A percentile compares a stretch with the other conserved stretches of the same genome.
Conservation (phyloP, 2,329 filamentous ascomycete species). For the Paecilomyces formosus region DNA sequence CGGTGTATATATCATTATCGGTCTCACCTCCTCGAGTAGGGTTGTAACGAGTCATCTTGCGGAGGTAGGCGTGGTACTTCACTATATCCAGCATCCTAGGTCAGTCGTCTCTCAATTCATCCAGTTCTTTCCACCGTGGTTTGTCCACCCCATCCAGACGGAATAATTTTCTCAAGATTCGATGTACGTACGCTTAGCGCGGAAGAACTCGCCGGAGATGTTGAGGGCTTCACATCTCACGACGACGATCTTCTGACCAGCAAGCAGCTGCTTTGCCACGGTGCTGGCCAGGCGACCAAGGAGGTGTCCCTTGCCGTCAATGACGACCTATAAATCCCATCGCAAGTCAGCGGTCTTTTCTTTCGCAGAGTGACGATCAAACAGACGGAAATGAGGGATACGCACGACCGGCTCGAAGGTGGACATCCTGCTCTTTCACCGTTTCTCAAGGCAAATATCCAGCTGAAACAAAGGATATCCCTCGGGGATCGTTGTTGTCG, state of each 20-base stretch:
- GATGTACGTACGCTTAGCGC: constrained; percentile 89
- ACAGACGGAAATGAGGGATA: constrained; percentile 17
- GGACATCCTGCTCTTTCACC: constrained; percentile 52
- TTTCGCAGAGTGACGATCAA: constrained; percentile 3
- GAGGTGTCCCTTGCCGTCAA: constrained; percentile 99
- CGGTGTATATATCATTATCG: constrained; percentile 7
- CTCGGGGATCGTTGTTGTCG: constrained; percentile 37
- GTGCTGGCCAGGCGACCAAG: constrained; percentile 97
- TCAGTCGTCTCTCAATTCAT: constrained; percentile 36
- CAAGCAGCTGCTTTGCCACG: constrained; percentile 98
- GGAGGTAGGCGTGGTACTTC: constrained; percentile 99
- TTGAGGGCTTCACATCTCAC: constrained; percentile 99
- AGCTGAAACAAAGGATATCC: constrained; percentile 32
- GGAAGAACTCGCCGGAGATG: constrained; percentile 99
- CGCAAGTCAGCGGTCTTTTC: constrained; percentile 33
- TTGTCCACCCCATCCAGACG: constrained; percentile 6
- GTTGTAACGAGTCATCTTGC: constrained; percentile 99
- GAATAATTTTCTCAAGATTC: constrained; percentile 13
- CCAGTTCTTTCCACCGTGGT: constrained; percentile 3
- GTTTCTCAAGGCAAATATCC: constrained; percentile 33
- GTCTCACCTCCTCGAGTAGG: constrained; percentile 90
- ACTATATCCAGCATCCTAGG: constrained; percentile 54
- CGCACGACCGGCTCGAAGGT: constrained; percentile 60
- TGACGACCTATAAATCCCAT: constrained; percentile 69
- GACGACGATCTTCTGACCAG: constrained; percentile 98